A percentile compares a stretch with the other conserved stretches of the same genome.
Conservation (phyloP, 2,329 filamentous ascomycete genomes). For the Camillea tinctor region DNA sequence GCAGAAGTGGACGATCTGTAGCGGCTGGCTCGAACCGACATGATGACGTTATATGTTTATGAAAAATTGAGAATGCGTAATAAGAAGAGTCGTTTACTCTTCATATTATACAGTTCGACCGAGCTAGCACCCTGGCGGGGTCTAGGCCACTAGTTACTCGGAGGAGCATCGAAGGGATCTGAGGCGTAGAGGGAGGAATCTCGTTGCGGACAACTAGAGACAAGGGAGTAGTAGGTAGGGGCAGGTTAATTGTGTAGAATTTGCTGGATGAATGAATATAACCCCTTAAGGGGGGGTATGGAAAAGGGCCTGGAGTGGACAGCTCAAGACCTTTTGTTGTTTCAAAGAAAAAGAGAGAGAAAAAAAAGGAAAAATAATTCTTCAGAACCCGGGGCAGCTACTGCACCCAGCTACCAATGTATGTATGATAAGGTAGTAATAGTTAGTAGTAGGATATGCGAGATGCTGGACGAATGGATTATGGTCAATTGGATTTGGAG, state of each 20-base stretch:
- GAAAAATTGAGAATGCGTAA: slow-evolving; percentile 11
- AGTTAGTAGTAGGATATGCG: not conserved
- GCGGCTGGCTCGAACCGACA: slow-evolving; percentile 53
- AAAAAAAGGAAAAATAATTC: not conserved
- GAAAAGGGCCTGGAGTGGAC: not conserved
- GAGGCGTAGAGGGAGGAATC: slow-evolving; percentile 3
- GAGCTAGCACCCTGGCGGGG: slow-evolving; percentile 28
- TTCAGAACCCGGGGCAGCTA: not conserved
- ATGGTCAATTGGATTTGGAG: not conserved
- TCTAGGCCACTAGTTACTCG: slow-evolving; percentile 26
- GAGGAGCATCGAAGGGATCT: slow-evolving; percentile 27
- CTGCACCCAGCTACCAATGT: not conserved
- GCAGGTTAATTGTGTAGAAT: not conserved
- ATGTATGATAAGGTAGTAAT: too few species aligned
- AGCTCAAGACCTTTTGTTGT: not conserved
- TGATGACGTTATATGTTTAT: slow-evolving; percentile 33
- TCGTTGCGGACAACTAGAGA: not conserved
- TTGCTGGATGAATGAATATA: not conserved
- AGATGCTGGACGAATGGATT: not conserved
- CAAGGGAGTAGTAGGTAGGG: not conserved
- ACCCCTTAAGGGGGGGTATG: not conserved
- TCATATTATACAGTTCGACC: slow-evolving; percentile 28
- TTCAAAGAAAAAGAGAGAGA: not conserved
- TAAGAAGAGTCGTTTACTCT: slow-evolving; percentile 15
- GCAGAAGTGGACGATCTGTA: slow-evolving; percentile 65